Percentiles rank a stretch among this genome's conserved stretches.
Evolutionary conservation across 805 yeast genomes (phyloP).

Genomic region (Myxozyma udenii): DNA sequence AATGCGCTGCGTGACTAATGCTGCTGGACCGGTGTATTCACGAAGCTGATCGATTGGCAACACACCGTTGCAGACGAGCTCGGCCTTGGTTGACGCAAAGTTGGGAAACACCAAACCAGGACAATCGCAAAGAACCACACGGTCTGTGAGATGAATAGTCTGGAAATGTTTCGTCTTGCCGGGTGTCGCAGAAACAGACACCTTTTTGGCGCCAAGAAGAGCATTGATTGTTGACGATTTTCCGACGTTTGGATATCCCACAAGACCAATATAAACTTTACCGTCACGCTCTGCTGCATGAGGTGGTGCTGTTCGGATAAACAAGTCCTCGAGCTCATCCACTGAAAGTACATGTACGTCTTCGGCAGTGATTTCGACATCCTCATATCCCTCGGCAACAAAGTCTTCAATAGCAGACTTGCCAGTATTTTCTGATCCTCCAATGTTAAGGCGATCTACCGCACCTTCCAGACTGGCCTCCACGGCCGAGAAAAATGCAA

Average conservation of each 20-base stretch:
- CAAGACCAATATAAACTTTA: conserved; percentile 65
- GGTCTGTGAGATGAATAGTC: conserved; percentile 79
- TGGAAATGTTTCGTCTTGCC: conserved; percentile 99
- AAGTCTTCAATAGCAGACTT: conserved; percentile 21
- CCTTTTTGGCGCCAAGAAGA: conserved; percentile 90
- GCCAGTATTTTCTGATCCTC: background rate
- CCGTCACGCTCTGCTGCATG: conserved; percentile 32
- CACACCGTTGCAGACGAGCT: conserved; percentile 97
- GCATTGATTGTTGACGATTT: conserved; percentile 98
- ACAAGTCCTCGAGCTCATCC: conserved; percentile 78
- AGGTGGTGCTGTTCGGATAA: conserved; percentile 73
- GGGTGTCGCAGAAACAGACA: conserved; percentile 97
- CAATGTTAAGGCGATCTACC: conserved; percentile 18
- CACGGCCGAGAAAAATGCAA: conserved; percentile 89
- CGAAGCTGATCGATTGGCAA: conserved; percentile 95
- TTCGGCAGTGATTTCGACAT: conserved; percentile 34
- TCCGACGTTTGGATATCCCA: conserved; percentile 96
- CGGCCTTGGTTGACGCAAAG: conserved; percentile 94
- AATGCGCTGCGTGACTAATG: conserved; percentile 78
- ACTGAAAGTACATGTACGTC: conserved; percentile 71
- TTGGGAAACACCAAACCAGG: conserved; percentile 99
- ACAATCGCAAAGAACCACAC: conserved; percentile 91
- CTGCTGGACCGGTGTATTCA: conserved; percentile 85
- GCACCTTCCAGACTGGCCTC: conserved; percentile 49
- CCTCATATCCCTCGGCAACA: conserved; percentile 34